Conservation (phyloP, 2,329 filamentous ascomycete genomes). For the Endocalyx cinctus region DNA sequence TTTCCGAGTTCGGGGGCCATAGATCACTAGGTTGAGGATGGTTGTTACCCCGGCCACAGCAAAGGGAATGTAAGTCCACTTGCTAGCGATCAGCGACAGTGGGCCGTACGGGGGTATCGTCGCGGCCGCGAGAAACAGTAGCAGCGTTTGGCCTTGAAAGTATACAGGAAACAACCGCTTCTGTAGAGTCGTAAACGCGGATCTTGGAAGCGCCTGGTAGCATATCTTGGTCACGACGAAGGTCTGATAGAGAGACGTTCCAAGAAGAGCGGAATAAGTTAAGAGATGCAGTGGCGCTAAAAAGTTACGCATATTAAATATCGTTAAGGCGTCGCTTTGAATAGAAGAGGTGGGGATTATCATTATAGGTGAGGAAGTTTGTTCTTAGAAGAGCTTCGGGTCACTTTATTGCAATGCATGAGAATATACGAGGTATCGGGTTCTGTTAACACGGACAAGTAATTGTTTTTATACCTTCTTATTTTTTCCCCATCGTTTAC, state of each 20-base stretch:
- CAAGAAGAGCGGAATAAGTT: conserved; percentile 34
- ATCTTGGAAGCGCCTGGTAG: conserved; percentile 26
- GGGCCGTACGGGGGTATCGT: conserved; percentile 30
- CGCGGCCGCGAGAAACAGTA: conserved; percentile 28
- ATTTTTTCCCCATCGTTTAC: neutral
- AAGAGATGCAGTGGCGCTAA: conserved; percentile 33
- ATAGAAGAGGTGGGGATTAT: conserved; percentile 4
- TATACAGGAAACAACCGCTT: conserved; percentile 37
- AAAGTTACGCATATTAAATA: too few species aligned
- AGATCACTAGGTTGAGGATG: conserved; percentile 29
- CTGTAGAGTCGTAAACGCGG: conserved; percentile 34
- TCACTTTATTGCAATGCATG: too few species aligned
- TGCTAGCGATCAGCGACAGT: conserved; percentile 22
- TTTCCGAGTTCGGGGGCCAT: conserved; percentile 31
- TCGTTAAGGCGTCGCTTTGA: too few species aligned
- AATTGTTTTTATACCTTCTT: too few species aligned
- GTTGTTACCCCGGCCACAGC: conserved; percentile 26
- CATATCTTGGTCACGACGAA: conserved; percentile 34
- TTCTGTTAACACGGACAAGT: too few species aligned
- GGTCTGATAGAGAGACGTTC: conserved; percentile 35
- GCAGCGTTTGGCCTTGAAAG: conserved; percentile 30
- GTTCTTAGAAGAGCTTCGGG: neutral
- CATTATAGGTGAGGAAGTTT: conserved; percentile 1
- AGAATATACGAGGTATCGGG: too few species aligned
- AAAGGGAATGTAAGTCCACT: conserved; percentile 31